Percentiles rank a stretch among this genome's conserved stretches.
Evolutionary conservation across 352 stramenopile genomes (phyloP).

Genomic region (Pythium oligandrum): DNA sequence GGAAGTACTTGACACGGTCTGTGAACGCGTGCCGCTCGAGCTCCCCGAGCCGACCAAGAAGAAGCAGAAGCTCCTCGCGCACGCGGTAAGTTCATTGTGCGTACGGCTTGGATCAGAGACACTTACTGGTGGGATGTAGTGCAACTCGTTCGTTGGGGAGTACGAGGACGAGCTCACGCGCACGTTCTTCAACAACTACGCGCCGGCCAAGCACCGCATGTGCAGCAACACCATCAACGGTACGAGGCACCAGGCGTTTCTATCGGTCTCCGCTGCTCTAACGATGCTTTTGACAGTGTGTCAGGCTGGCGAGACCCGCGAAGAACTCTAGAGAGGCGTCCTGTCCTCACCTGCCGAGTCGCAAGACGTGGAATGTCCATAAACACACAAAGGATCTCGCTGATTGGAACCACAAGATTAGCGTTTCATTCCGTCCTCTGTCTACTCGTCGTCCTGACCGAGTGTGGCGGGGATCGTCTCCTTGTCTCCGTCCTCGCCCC

Average conservation of each 20-base stretch:
- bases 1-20: constrained; percentile 78
- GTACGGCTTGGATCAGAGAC: constrained; percentile 1
- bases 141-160: constrained; percentile 66
- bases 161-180: constrained; percentile 80
- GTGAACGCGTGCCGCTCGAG: constrained; percentile 39
- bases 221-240: constrained; percentile 46
- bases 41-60: constrained; percentile 36
- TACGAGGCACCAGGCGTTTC: constrained; percentile 8
- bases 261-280: no score
- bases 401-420: no score
- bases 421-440: no score
- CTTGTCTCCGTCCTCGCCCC: constrained; percentile 50
- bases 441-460: constrained; percentile 22
- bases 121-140: constrained; percentile 26
- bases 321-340: no score
- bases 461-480: constrained; percentile 28
- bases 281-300: no score
- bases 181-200: constrained; percentile 75
- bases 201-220: constrained; percentile 54
- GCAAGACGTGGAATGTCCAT: no score
- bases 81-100: constrained; percentile 29
- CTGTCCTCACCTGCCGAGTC: no score
- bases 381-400: no score
- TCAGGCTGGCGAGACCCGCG: no score
- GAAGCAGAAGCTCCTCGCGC: constrained; percentile 49